A percentile compares a stretch with the other conserved stretches of the same genome.
Evolutionary conservation across 345 rosid species (phyloP).

Genomic region (Geranium brycei): DNA sequence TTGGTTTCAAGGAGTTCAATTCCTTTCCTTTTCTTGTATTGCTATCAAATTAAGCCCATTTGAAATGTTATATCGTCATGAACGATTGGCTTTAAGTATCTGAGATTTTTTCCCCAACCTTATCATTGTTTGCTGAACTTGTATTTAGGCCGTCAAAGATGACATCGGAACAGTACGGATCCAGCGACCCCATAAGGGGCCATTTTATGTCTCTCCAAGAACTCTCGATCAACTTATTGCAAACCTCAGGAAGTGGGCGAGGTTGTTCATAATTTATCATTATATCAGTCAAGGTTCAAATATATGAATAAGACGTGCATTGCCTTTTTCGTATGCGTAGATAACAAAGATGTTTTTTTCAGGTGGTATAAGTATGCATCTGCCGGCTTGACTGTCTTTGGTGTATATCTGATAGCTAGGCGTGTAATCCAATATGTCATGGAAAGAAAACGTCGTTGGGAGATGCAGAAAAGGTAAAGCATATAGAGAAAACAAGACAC

Average conservation of each 20-base stretch:
- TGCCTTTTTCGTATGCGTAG: constrained; percentile 4
- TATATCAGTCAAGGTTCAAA: neutral
- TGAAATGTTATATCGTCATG: neutral
- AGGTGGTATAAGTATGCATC: constrained; percentile 74
- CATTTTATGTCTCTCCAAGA: constrained; percentile 79
- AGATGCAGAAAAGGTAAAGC: constrained; percentile 35
- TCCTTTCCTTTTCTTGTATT: neutral
- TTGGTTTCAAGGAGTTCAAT: too few relatives aligned
- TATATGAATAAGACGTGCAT: neutral
- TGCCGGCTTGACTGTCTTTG: constrained; percentile 51
- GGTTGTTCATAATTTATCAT: constrained; percentile 21
- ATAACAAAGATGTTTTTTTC: constrained; percentile 4
- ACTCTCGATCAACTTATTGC: constrained; percentile 50
- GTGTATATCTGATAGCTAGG: constrained; percentile 51
- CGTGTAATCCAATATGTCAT: constrained; percentile 35
- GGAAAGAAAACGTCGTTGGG: constrained; percentile 50
- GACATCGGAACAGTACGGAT: constrained; percentile 74
- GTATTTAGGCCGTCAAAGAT: constrained; percentile 62
- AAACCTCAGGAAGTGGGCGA: constrained; percentile 72
- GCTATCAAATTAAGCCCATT: neutral
- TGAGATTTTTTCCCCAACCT: neutral
- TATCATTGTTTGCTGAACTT: too few relatives aligned
- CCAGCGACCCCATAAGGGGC: constrained; percentile 74
- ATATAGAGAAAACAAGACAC: too few relatives aligned
- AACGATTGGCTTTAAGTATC: neutral